phyloP scores from a whole-genome alignment of 331 rosid species.

The Saraca asoca region DNA sequence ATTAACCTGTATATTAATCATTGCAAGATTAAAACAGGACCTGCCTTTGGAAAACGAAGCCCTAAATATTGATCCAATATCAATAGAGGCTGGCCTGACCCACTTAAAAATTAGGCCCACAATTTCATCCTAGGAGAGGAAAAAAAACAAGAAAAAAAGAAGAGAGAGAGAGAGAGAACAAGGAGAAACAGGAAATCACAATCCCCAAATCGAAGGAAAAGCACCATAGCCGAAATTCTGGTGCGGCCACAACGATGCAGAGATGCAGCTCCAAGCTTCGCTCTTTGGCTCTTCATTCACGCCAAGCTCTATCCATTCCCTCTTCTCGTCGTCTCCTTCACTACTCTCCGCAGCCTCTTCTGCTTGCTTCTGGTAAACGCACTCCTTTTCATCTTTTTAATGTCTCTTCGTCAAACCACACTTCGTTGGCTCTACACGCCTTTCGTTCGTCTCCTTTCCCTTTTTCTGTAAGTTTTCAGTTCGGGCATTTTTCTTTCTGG shows the following conservation, averaged over 20 bases:
- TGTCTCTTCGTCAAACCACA: constrained; percentile 29
- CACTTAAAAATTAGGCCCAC: neutral
- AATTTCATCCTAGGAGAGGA: neutral
- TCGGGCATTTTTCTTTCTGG: neutral
- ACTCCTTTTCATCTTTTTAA: constrained; percentile 41
- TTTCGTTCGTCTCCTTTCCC: constrained; percentile 42
- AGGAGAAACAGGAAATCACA: neutral
- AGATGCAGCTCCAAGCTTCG: constrained; percentile 63
- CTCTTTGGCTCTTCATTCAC: constrained; percentile 43
- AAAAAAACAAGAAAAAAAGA: too few relatives aligned
- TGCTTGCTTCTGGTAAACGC: constrained; percentile 44
- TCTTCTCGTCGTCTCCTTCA: constrained; percentile 59
- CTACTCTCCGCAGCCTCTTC: constrained; percentile 49
- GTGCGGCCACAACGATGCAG: constrained; percentile 54
- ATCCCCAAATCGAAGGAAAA: constrained; percentile 6
- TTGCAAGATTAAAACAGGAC: too few relatives aligned
- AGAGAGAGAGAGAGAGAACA: too few relatives aligned
- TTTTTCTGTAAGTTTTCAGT: constrained; percentile 54
- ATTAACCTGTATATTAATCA: too few relatives aligned
- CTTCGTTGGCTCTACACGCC: constrained; percentile 37
- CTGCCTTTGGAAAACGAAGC: too few relatives aligned
- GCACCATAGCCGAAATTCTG: constrained; percentile 29
- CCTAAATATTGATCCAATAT: too few relatives aligned
- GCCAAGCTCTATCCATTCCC: constrained; percentile 38
- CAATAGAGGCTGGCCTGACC: too few relatives aligned